Base-by-base conservation (phyloP, 1,139 yeast species). In the Yamadazyma spencermartinsiae region DNA sequence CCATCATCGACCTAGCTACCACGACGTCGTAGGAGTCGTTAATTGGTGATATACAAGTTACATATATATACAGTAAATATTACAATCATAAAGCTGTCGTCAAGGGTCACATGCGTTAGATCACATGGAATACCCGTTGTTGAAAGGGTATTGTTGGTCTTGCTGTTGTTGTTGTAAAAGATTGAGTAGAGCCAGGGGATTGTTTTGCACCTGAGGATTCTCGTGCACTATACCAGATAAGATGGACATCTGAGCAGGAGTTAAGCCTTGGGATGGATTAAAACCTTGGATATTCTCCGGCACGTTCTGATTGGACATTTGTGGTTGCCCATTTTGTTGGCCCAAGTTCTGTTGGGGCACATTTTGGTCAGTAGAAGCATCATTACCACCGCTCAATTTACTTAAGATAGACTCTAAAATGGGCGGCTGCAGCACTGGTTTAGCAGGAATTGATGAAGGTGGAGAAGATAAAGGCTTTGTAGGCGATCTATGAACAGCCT, bases 161-260 rank as follows among this genome's bases (percentile, higher is more conserved):
- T 32, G 24, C 16, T 30, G 31, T 10, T 42, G 31, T 21, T 50
- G 49, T 35, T 52, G 54, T 29, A 56, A 44, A 35, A 55, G 37
- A 26, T 43, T 43, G 33, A 53, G 40, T 27, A 58, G 42, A 4
- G 51, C 57, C 36, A 46, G 54, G 2, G 60, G 58, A 34, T 55
- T 48, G 19, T 46, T 45, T 38, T 54, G 55, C 17, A 46, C 55
- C 20, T 54, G 57, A 4, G 61, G 61, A 41, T 58, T 56, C 24
- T 56, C 49, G 24, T 53, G 52, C 10, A 53, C 54, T 11, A 55
- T 41, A 16, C 45, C 46, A 4, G 50, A 39, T 11, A 54, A 39
- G 28, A 44, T 43, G 11, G 38, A 38, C 36, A 48, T 43, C 38
- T 54, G 56, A 4, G 51, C 54, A 8, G 34, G 11, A 10, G 41